Evolutionary conservation across 2,329 filamentous ascomycete genomes (phyloP).

Genomic region (Mollisiaceae sp.): DNA sequence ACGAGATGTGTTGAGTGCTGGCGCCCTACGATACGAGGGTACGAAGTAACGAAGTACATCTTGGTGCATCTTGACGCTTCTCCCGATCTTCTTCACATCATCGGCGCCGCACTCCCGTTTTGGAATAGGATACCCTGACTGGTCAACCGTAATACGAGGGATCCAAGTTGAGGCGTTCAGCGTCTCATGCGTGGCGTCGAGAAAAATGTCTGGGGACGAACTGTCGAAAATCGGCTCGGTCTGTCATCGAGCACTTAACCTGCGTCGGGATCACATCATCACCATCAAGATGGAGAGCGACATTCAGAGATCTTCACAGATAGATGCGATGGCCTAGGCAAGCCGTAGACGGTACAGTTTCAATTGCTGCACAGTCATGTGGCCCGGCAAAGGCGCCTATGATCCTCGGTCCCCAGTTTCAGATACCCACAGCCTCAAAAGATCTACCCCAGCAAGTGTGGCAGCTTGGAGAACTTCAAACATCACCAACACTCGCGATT

Average conservation of each 20-base stretch:
- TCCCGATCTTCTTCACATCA: neutral
- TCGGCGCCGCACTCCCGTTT: conserved; percentile 6
- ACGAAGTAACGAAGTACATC: no score
- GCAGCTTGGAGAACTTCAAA: conserved; percentile 15
- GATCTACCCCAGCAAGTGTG: conserved; percentile 13
- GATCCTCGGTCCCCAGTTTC: conserved; percentile 17
- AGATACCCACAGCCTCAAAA: conserved; percentile 18
- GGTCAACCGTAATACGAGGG: conserved; percentile 25
- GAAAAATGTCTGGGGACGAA: conserved; percentile 1
- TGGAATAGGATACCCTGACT: neutral
- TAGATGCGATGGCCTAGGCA: neutral
- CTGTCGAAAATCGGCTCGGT: neutral
- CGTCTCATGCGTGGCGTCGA: conserved; percentile 28
- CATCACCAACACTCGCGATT: conserved; percentile 1
- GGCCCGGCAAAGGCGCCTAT: neutral
- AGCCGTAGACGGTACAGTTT: conserved; percentile 13
- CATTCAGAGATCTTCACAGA: neutral
- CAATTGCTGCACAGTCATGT: neutral
- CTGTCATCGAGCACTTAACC: conserved; percentile 1
- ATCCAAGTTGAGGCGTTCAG: conserved; percentile 21
- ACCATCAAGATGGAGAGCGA: conserved; percentile 1
- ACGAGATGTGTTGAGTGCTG: neutral
- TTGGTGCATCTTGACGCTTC: neutral
- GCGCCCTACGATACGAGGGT: neutral
- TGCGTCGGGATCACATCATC: neutral